These are phyloP conservation scores for Fusarium tanahbumbuense DNA, from an alignment of 2,329 filamentous ascomycete genomes.

Conservation along the genomic window DNA sequence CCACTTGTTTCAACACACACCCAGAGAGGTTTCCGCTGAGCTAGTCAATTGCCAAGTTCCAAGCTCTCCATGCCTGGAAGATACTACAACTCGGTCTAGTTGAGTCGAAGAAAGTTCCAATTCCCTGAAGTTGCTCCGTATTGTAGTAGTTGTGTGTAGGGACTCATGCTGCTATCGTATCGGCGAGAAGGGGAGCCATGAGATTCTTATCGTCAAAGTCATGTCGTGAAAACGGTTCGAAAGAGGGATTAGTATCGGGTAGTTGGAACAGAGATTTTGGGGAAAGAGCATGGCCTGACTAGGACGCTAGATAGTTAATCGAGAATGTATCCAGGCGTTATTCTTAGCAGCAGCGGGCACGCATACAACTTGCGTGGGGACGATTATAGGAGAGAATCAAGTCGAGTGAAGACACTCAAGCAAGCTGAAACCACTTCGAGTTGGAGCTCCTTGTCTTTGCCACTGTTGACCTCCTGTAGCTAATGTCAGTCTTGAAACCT, in stretches of 20 bases:
- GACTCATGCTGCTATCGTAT: slow-evolving; percentile 13
- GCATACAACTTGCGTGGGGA: slow-evolving; percentile 2
- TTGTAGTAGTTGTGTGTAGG: slow-evolving; percentile 20
- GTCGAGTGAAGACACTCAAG: slow-evolving; percentile 94
- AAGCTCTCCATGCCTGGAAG: slow-evolving; percentile 8
- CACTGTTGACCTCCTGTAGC: slow-evolving; percentile 77
- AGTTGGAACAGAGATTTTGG: slow-evolving; percentile 29
- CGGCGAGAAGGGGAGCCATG: slow-evolving; percentile 14
- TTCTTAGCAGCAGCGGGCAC: slow-evolving; percentile 24
- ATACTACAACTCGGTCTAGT: slow-evolving; percentile 18
- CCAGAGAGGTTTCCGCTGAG: slow-evolving; percentile 18
- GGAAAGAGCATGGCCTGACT: slow-evolving; percentile 32
- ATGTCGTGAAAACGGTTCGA: slow-evolving; percentile 26
- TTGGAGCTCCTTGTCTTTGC: slow-evolving; percentile 94
- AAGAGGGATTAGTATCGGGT: slow-evolving; percentile 28
- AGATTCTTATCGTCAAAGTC: slow-evolving; percentile 33
- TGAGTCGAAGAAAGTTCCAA: slow-evolving; percentile 24
- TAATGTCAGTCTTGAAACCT: slow-evolving; percentile 29
- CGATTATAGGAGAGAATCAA: slow-evolving; percentile 89
- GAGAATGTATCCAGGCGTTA: slow-evolving; percentile 25
- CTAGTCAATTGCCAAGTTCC: slow-evolving; percentile 25
- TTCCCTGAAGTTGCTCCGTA: slow-evolving; percentile 36
- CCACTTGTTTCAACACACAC: slow-evolving; percentile 32
- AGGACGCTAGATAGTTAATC: slow-evolving; percentile 37
- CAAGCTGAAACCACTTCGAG: slow-evolving; percentile 97